Evolutionary conservation across 2,329 filamentous ascomycete genomes (phyloP).

Genomic region (Elsinoe perseae): DNA sequence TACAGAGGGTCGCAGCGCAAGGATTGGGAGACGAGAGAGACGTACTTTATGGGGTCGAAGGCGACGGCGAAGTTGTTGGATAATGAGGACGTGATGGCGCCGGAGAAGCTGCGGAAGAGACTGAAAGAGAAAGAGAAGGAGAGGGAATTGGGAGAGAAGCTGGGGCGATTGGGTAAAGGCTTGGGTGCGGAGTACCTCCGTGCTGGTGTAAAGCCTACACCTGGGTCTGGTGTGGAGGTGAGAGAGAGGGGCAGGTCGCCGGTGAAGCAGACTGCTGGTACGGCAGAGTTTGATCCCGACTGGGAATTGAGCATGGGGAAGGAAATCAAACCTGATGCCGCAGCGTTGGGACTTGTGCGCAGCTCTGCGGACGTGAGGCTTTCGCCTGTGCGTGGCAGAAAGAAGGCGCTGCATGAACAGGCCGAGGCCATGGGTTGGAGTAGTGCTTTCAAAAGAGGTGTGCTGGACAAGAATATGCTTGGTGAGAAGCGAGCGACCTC

Average conservation of each 20-base stretch:
- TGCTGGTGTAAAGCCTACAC: neutral
- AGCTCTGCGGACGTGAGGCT: conserved; percentile 37
- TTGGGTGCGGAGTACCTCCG: conserved; percentile 66
- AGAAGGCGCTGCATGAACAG: conserved; percentile 28
- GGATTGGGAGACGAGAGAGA: conserved; percentile 26
- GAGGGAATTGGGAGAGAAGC: conserved; percentile 59
- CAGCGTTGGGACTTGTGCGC: conserved; percentile 37
- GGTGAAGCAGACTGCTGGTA: neutral
- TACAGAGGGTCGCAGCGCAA: conserved; percentile 14
- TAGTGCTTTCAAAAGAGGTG: conserved; percentile 36
- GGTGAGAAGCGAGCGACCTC: conserved; percentile 19
- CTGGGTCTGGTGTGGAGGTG: neutral
- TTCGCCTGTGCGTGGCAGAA: conserved; percentile 37
- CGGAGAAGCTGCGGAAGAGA: conserved; percentile 51
- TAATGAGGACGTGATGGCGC: conserved; percentile 40
- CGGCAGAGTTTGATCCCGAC: neutral
- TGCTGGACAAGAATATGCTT: conserved; percentile 30
- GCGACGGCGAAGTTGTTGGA: conserved; percentile 56
- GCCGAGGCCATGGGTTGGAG: conserved; percentile 42
- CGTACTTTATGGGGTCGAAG: conserved; percentile 24
- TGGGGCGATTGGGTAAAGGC: conserved; percentile 57
- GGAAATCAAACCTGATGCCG: conserved; percentile 20
- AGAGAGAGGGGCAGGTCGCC: neutral
- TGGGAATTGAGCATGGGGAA: neutral
- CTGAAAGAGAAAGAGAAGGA: conserved; percentile 55